Base-by-base conservation (phyloP, 225 moss, liverwort and hornwort genomes). In the Physcomitrellopsis africana region DNA sequence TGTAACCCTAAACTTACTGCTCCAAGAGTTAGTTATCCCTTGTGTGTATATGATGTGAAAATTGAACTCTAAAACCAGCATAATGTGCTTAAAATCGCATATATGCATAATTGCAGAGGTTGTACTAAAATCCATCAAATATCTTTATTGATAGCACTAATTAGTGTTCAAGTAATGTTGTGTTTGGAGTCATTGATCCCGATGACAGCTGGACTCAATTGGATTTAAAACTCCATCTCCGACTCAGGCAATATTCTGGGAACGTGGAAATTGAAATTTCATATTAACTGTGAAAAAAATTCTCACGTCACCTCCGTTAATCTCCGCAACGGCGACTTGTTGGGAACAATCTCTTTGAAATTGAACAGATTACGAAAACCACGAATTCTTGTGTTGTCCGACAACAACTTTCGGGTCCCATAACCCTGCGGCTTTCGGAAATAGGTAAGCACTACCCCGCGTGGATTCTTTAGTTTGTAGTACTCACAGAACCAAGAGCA, bases 301-400 rank as follows among this genome's bases (percentile, higher is more conserved):
- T 68, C 68, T 70, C 77, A 81, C 46, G 52, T 86, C 68, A 80
- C 51, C 76, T 66, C 77, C 22, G 69, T 91, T 64, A 80, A 85
- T 3, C 73, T 91, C 51, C 82, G 80, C 49, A 86, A 79, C 17
- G 77, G 81, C 13, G 73, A 51, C 24, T 84, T 94, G 53, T 69
- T 57, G 41, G 92, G 92, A 65, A 43, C 41, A 48, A 80, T 95
- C 29, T 90, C 91, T 9, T 62, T 65, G 11, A 83, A 91, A 73
- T 65, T 90, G 18, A 80, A 60, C 26, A 80, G 76, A 51, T 67
- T 86, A 43, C 77, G 51, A 15, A 81, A 63, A 73, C 70, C 83
- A 37, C 64, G 67, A 41, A 67, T 9, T 52, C 55, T 79, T 24
- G 68, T 47, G 69, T 65, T 77, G 22, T 76, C 76, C 29, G 45